Conservation (phyloP, 176 grass and related monocot species). For the Coix lacrymajobi region DNA sequence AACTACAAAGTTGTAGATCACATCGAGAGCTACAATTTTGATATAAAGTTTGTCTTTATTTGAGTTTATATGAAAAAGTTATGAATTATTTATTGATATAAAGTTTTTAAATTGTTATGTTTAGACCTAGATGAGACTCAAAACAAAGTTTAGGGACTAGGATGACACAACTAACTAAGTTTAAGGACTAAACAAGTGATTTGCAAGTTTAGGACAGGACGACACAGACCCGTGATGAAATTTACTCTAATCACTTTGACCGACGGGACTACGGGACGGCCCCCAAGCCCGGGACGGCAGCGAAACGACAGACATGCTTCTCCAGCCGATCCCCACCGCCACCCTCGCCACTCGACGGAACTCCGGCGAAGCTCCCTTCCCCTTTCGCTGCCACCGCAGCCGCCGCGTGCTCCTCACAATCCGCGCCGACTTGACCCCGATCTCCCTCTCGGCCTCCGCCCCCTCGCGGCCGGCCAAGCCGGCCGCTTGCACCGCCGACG, state of each 20-base stretch:
- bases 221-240: too few relatives aligned
- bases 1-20: too few relatives aligned
- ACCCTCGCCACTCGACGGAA: conserved; percentile 19
- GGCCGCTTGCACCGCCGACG: conserved; percentile 65
- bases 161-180: too few relatives aligned
- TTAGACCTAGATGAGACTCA: too few relatives aligned
- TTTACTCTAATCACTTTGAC: not conserved
- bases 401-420: not conserved
- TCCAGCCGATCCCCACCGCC: conserved; percentile 22
- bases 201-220: too few relatives aligned
- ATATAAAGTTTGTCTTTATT: too few relatives aligned
- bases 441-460: conserved; percentile 18
- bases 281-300: not conserved
- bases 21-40: too few relatives aligned
- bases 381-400: not conserved
- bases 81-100: too few relatives aligned
- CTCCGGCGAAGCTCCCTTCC: not conserved
- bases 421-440: conserved; percentile 20
- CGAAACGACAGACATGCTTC: conserved; percentile 15
- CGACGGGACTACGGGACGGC: not conserved
- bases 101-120: too few relatives aligned
- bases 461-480: conserved; percentile 43
- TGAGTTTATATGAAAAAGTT: too few relatives aligned
- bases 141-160: too few relatives aligned
- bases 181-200: too few relatives aligned